A percentile compares a stretch with the other conserved stretches of the same genome.
These are phyloP conservation scores for Obba rivulosa DNA, from an alignment of 768 basidiomycete species.

Conservation along the genomic window DNA sequence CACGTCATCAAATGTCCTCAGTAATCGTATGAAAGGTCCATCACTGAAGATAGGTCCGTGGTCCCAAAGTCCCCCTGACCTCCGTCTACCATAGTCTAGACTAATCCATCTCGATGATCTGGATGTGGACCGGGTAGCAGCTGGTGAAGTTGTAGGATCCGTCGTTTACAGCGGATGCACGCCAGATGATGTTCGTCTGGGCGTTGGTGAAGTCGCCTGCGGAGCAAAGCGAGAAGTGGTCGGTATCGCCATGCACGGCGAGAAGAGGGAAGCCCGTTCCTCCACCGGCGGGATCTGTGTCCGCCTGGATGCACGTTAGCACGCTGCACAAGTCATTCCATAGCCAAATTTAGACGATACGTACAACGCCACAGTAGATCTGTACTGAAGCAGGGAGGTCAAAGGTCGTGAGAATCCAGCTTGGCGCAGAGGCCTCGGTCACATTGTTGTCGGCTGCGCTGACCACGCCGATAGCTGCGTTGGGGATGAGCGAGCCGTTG, in stretches of 20 bases:
- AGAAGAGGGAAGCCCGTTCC: constrained; percentile 18
- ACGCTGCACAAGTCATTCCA: background rate
- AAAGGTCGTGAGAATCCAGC: constrained; percentile 33
- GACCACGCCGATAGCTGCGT: constrained; percentile 21
- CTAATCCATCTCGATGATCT: background rate
- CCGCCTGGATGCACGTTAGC: constrained; percentile 6
- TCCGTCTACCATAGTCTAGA: too few relatives aligned
- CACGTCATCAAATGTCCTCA: too few relatives aligned
- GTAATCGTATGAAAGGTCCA: too few relatives aligned
- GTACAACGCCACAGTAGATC: constrained; percentile 31
- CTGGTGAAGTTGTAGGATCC: constrained; percentile 2
- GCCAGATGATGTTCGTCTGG: constrained; percentile 18
- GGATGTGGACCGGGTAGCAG: constrained; percentile 6
- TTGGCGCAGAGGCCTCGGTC: constrained; percentile 24
- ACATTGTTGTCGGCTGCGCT: constrained; percentile 30
- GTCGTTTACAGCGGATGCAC: background rate
- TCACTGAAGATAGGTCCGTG: too few relatives aligned
- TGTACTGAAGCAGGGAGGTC: constrained; percentile 23
- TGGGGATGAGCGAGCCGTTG: constrained; percentile 33
- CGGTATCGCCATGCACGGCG: constrained; percentile 17
- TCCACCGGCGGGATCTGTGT: constrained; percentile 15
- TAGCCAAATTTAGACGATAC: background rate
- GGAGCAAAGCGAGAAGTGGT: constrained; percentile 15
- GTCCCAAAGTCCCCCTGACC: too few relatives aligned
- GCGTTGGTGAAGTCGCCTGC: background rate